A percentile compares a stretch with the other conserved stretches of the same genome.
These are phyloP conservation scores for Petasospora rhodanensis DNA, from an alignment of 1,139 yeast species.

Conservation along the genomic window DNA sequence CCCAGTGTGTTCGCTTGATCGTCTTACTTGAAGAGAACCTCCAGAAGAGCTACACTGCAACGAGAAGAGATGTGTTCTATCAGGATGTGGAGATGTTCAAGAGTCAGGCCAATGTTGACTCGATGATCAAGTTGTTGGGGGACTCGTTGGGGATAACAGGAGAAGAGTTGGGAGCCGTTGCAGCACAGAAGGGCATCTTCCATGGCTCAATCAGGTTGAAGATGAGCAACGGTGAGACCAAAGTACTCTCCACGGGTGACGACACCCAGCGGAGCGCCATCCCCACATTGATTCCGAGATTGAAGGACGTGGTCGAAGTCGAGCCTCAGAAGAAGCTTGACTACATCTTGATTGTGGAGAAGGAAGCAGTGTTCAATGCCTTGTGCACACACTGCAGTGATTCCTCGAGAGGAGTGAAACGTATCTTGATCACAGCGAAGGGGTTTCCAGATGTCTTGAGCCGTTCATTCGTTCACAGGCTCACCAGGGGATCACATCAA, in stretches of 20 bases:
- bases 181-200: conserved; percentile 62
- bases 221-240: conserved; percentile 1
- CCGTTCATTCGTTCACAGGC: conserved; percentile 50
- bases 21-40: conserved; percentile 24
- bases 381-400: conserved; percentile 19
- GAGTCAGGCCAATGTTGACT: conserved; percentile 43
- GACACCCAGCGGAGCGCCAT: no score
- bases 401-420: conserved; percentile 5
- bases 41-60: conserved; percentile 29
- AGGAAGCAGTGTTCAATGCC: conserved; percentile 50
- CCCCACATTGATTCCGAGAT: conserved; percentile 30
- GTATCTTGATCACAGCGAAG: conserved; percentile 55
- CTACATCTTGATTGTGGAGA: conserved; percentile 55
- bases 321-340: conserved; percentile 15
- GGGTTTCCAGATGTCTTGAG: conserved; percentile 73
- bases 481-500: conserved; percentile 40
- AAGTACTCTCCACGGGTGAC: not conserved
- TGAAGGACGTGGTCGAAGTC: conserved; percentile 21
- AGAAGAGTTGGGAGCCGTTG: conserved; percentile 41
- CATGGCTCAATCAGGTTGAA: conserved; percentile 33
- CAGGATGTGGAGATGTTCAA: conserved; percentile 54
- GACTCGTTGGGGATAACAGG: conserved; percentile 27
- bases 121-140: conserved; percentile 33
- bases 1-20: conserved; percentile 11
- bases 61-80: conserved; percentile 64